Percentiles rank a stretch among this genome's conserved stretches.
Evolutionary conservation across 208 protist genomes (phyloP).

Genomic region (Vickermania spadyakhi): DNA sequence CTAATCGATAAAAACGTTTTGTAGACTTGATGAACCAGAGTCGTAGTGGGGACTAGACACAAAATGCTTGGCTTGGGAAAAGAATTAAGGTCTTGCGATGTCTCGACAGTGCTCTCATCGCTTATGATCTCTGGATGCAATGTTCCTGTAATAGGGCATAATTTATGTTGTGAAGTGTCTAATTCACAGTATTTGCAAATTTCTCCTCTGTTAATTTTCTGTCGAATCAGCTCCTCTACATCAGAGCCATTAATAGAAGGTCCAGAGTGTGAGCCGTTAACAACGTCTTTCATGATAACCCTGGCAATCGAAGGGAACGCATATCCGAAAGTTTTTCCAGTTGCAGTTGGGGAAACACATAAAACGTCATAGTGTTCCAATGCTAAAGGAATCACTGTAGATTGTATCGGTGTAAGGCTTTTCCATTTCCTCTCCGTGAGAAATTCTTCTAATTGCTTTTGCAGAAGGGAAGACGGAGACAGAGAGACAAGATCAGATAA

Average conservation of each 20-base stretch:
- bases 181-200: constrained; percentile 84
- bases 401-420: constrained; percentile 50
- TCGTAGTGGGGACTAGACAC: constrained; percentile 64
- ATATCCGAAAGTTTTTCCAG: constrained; percentile 90
- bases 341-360: constrained; percentile 78
- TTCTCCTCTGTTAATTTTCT: constrained; percentile 53
- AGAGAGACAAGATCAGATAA: constrained; percentile 46
- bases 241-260: neutral
- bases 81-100: constrained; percentile 32
- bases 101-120: constrained; percentile 9
- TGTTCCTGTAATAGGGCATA: constrained; percentile 74
- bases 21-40: constrained; percentile 51
- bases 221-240: constrained; percentile 48
- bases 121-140: constrained; percentile 31
- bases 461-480: constrained; percentile 27
- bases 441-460: constrained; percentile 27
- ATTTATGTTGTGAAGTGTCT: constrained; percentile 16
- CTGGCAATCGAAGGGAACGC: constrained; percentile 72
- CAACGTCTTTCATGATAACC: constrained; percentile 25
- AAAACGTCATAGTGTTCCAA: constrained; percentile 76
- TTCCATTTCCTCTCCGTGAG: constrained; percentile 14
- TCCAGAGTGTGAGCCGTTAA: constrained; percentile 1
- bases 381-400: constrained; percentile 35
- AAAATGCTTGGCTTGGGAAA: constrained; percentile 58
- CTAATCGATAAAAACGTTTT: constrained; percentile 36